Conservation (phyloP, 2,329 filamentous ascomycete genomes). For the Colletotrichum abscissum region DNA sequence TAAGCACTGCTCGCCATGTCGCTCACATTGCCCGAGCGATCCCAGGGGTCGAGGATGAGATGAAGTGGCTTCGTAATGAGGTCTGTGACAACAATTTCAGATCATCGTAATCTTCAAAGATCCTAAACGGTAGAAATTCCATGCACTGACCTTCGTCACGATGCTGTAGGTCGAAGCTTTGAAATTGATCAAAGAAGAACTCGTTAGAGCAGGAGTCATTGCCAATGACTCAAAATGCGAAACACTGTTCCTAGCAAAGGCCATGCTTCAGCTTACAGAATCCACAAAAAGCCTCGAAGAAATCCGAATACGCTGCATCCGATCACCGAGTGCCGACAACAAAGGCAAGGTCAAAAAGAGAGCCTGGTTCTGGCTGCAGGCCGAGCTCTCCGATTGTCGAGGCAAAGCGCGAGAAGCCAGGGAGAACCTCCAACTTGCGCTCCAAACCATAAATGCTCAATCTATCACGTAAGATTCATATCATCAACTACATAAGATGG, state of each 20-base stretch:
- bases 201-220: background rate
- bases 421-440: background rate
- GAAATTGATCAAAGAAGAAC: background rate
- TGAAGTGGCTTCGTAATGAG: constrained; percentile 7
- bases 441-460: background rate
- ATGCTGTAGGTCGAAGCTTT: constrained; percentile 13
- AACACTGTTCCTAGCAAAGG: background rate
- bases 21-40: constrained; percentile 2
- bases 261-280: background rate
- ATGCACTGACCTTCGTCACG: fast-evolving
- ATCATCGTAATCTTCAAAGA: too few relatives aligned
- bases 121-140: too few relatives aligned
- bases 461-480: background rate
- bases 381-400: background rate
- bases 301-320: background rate
- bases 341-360: background rate
- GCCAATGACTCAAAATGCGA: background rate
- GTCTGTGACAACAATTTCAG: background rate
- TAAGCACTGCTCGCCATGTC: background rate
- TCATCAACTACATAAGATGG: too few relatives aligned
- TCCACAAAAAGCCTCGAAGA: background rate
- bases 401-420: background rate
- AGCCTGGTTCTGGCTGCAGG: constrained; percentile 6
- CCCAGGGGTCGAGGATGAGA: background rate
- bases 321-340: background rate